phyloP scores from a whole-genome alignment of 1,284 basidiomycete species.

The Boletellus deceptivus region DNA sequence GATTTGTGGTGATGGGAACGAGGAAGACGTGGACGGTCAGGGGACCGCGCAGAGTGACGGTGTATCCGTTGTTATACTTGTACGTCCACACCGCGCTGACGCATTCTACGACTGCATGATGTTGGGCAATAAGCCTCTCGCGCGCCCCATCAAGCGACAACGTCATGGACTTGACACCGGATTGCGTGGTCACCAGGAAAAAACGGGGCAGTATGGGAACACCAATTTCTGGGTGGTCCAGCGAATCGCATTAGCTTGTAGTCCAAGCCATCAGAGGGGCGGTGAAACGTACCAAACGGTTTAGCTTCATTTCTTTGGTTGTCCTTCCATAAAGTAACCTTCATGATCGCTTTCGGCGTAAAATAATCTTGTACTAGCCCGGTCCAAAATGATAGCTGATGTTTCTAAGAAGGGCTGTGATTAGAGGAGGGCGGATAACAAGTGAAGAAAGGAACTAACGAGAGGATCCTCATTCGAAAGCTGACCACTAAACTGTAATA shows the following conservation, averaged over 20 bases:
- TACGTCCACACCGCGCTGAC: conserved; percentile 71
- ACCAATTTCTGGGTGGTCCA: conserved; percentile 57
- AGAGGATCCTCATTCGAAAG: conserved; percentile 50
- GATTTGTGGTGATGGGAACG: conserved; percentile 25
- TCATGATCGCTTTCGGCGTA: conserved; percentile 61
- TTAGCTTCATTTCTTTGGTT: conserved; percentile 73
- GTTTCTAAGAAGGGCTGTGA: conserved; percentile 42
- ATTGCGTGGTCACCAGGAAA: conserved; percentile 76
- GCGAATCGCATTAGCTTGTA: conserved; percentile 13
- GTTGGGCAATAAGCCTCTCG: conserved; percentile 50
- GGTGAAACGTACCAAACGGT: conserved; percentile 60
- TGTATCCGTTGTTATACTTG: conserved; percentile 72
- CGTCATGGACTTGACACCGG: conserved; percentile 76
- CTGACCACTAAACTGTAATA: conserved; percentile 65
- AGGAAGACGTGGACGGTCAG: conserved; percentile 60
- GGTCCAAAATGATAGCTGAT: conserved; percentile 63
- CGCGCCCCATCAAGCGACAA: conserved; percentile 68
- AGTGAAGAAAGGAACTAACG: conserved; percentile 36
- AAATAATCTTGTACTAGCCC: conserved; percentile 63
- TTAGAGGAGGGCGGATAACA: neutral
- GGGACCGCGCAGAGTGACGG: conserved; percentile 67
- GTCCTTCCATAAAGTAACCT: conserved; percentile 78
- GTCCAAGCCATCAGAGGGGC: conserved; percentile 1
- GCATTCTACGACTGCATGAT: conserved; percentile 64
- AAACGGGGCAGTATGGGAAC: conserved; percentile 76